phyloP scores from a whole-genome alignment of 176 grass and related monocot genomes.

The Zea mays region DNA sequence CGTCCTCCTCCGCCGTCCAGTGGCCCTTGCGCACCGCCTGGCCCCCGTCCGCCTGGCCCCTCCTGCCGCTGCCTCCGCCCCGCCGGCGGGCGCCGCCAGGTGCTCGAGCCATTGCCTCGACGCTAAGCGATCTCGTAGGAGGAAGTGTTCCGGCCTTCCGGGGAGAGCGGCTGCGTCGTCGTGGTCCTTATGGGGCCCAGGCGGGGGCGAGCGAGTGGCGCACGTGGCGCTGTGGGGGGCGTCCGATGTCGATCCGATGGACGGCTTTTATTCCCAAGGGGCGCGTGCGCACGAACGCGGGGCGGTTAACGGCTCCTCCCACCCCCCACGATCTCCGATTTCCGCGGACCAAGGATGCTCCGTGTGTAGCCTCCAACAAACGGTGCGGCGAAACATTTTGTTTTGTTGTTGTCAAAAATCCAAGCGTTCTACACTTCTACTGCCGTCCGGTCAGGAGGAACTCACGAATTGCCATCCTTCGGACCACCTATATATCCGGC shows the following conservation, averaged over 20 bases:
- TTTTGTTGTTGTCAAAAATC: neutral
- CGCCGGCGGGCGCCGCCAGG: conserved; percentile 7
- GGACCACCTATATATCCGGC: neutral
- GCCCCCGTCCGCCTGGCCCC: neutral
- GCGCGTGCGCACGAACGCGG: conserved; percentile 28
- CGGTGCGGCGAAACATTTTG: neutral
- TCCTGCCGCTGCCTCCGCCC: neutral
- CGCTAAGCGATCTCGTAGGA: neutral
- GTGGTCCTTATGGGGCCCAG: neutral
- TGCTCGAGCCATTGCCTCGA: conserved; percentile 43
- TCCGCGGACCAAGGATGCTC: conserved; percentile 17
- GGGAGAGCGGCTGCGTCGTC: neutral
- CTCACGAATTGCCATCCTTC: neutral
- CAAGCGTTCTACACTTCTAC: neutral
- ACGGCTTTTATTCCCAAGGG: conserved; percentile 13
- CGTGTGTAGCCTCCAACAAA: neutral
- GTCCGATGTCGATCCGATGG: conserved; percentile 29
- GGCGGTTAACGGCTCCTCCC: conserved; percentile 16
- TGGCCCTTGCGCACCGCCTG: conserved; percentile 54
- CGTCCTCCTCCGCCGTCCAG: conserved; percentile 76
- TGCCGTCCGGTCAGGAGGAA: neutral
- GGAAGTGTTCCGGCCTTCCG: neutral
- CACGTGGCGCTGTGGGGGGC: conserved; percentile 5
- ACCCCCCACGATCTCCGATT: conserved; percentile 39
- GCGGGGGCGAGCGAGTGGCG: neutral